Base-by-base conservation (phyloP, 208 protist genomes). In the Trypanosoma platydactyli region DNA sequence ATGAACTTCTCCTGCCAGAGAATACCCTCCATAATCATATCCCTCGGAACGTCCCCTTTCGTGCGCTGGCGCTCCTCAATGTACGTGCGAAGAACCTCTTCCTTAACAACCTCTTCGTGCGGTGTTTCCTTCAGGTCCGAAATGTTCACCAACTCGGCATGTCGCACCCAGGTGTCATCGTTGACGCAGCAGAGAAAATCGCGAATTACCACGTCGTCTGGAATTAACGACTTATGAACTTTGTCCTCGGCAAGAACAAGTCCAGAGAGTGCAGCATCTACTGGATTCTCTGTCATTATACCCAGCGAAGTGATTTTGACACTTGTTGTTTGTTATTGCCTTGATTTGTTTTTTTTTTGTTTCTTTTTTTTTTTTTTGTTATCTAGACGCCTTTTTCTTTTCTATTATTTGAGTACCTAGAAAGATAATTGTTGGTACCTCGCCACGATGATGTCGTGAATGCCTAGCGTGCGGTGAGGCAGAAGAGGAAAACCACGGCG, bases 91-190 rank as follows among this genome's bases (percentile, higher is more conserved):
- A 95, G 74, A 7, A 95, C 84, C 49, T 95, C 86, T 41, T 81
- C 50, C 77, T 93, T 93, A n/a, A 84, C 78, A 9, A 64, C 44
- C 68, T 90, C 78, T 24, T 79, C 79, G 16, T 52, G 74, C 42
- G 81, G 73, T 0, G 75, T 86, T 5, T 91, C 84, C 16, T 80
- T 65, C 13, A 92, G 62, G 52, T 92, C 73, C 9, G 83, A 84
- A 50, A 95, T 73, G 22, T 85, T 72, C 13, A 93, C 84, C 49
- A 93, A 73, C 33, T 91, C 79, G 16, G 80, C 80, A 1, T 81
- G 66, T 0, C 89, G 84, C 41, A 95, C 86, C 89, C 89, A 95
- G 9, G 77, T 86, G 71, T 95, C 89, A 68, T 95, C 89, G 62
- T 91, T 74, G 3, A 95, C 72, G n/a, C 84, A 88, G 35, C 88